These are phyloP conservation scores for Eragrostis tef DNA, from an alignment of 202 grass and related monocot genomes.

Conservation along the genomic window DNA sequence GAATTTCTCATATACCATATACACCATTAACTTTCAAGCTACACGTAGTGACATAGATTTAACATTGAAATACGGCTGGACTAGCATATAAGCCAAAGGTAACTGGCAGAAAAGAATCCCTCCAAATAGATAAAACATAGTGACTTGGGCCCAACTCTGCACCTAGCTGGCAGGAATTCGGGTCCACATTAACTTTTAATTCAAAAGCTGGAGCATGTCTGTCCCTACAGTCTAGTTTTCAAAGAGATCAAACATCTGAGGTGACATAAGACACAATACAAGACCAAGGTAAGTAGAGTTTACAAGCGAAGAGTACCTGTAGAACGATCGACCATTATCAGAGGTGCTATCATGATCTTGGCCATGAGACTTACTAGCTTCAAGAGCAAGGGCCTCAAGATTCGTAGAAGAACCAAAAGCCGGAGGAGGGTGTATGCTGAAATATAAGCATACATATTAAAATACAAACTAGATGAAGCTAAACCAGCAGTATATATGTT, in stretches of 20 bases:
- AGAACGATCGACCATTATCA: constrained; percentile 49
- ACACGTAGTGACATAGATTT: background rate
- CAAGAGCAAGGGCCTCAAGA: constrained; percentile 85
- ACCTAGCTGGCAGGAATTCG: background rate
- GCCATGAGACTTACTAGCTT: constrained; percentile 65
- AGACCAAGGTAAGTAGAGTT: constrained; percentile 10
- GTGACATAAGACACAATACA: background rate
- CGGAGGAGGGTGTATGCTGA: constrained; percentile 86
- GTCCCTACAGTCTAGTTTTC: background rate
- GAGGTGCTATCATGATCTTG: constrained; percentile 66
- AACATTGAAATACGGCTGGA: constrained; percentile 15
- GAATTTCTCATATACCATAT: constrained; percentile 35
- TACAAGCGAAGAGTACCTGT: constrained; percentile 42
- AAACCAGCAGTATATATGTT: constrained; percentile 13
- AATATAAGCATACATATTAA: constrained; percentile 37
- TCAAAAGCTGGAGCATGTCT: background rate
- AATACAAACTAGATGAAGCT: background rate
- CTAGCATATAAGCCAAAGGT: constrained; percentile 29
- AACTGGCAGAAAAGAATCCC: constrained; percentile 29
- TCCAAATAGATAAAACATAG: constrained; percentile 38
- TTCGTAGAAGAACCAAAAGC: constrained; percentile 92
- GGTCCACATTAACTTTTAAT: background rate
- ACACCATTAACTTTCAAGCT: constrained; percentile 32
- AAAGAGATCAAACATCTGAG: background rate
- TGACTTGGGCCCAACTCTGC: background rate